phyloP scores from a whole-genome alignment of 768 basidiomycete species.

The Lentinula detonsa region DNA sequence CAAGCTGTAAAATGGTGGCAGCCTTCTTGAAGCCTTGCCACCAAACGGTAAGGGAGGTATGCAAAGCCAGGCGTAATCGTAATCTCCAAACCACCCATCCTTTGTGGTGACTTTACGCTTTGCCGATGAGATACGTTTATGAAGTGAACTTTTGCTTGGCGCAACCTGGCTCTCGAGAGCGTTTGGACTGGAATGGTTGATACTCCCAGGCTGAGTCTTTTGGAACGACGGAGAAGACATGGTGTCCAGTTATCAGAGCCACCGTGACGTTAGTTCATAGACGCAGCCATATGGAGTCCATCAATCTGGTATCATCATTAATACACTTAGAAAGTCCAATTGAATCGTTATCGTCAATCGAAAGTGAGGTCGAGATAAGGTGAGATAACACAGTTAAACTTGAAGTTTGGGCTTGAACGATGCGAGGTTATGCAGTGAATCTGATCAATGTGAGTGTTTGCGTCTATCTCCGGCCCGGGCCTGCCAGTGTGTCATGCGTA shows the following conservation, averaged over 20 bases:
- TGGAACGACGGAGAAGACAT: neutral
- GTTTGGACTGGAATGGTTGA: neutral
- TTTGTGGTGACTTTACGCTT: constrained; percentile 29
- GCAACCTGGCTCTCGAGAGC: neutral
- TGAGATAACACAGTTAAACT: too few species aligned
- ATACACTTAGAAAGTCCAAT: too few species aligned
- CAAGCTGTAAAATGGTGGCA: constrained; percentile 72
- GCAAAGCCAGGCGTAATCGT: constrained; percentile 74
- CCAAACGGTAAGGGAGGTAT: constrained; percentile 60
- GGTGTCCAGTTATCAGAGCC: neutral
- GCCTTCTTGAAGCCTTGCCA: constrained; percentile 21
- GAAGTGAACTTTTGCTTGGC: neutral
- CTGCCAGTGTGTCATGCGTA: too few species aligned
- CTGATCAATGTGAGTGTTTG: too few species aligned
- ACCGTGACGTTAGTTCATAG: too few species aligned
- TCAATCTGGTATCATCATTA: too few species aligned
- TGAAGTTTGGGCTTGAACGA: too few species aligned
- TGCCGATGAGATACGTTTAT: neutral
- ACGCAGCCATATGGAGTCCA: too few species aligned
- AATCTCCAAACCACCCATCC: constrained; percentile 81
- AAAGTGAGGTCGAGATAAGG: too few species aligned
- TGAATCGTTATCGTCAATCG: too few species aligned
- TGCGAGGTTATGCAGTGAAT: too few species aligned
- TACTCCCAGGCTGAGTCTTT: neutral
- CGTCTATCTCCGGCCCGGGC: too few species aligned